Evolutionary conservation across 495 filamentous ascomycete genomes (phyloP), one percentile per base, ranked within the genome.

Genomic region (Penicillium chermesinum): DNA sequence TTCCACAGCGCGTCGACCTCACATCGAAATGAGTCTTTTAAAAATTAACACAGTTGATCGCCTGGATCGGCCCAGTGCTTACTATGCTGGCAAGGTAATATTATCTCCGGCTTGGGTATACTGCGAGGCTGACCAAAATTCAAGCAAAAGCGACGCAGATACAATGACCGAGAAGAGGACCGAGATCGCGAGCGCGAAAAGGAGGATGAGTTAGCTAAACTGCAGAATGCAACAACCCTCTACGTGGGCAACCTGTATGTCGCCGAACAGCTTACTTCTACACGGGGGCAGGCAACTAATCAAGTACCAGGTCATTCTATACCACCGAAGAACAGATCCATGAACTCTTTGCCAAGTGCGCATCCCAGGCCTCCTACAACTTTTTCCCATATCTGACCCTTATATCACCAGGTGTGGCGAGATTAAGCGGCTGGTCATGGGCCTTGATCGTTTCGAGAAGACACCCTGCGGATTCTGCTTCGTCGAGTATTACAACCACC

Each of bases 381-480:
- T 7, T 19, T 12, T 27, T 42, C 0, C 9, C 18, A 27, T 17
- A 15, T 13, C 17, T 57, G 25, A 50, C 27, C 9, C 20, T 13
- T 13, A 45, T 42, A 6, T 34, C n/a, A 30, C 13, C 45, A 86
- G 82, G 66, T 95, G 89, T 64, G 93, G 93, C 48, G 91, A 96
- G 73, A 91, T 98, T 64, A 97, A 96, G 68, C 85, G 93, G 30
- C 78, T 98, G 18, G 85, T 98, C n/a, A 98, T 98, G 93, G 93
- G 93, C 36, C 79, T 98, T 17, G 94, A 98, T 62, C 84, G 93
- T 14, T 93, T 90, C 73, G 87, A 85, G 70, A 98, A 98, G 71
- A 98, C 93, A 13, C 93, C 93, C 3, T 98, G 93, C 69, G 93
- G 93, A 9, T 98, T 98, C 72, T 98, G 93, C 72, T 98, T 98